These are phyloP conservation scores for Podaxis sp. DNA, from an alignment of 768 basidiomycete genomes.

Conservation along the genomic window DNA sequence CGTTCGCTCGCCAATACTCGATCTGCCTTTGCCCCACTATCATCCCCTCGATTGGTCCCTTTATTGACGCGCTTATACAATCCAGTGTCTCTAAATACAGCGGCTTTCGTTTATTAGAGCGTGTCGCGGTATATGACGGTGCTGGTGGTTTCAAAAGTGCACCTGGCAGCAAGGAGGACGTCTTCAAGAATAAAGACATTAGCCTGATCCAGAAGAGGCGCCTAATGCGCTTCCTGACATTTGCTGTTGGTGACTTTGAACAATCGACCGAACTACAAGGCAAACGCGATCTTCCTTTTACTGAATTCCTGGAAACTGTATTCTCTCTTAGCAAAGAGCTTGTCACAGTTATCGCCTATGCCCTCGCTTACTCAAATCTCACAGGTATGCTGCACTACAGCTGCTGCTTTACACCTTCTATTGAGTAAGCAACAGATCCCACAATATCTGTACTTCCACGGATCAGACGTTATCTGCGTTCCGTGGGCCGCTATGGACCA, in stretches of 20 bases:
- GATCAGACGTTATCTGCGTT: conserved; percentile 70
- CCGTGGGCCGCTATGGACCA: conserved; percentile 80
- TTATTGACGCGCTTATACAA: conserved; percentile 74
- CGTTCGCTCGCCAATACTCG: conserved; percentile 75
- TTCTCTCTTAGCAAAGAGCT: conserved; percentile 65
- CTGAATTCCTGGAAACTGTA: conserved; percentile 57
- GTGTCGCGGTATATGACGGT: conserved; percentile 57
- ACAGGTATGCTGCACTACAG: conserved; percentile 45
- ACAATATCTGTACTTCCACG: conserved; percentile 68
- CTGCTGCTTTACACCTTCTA: background rate
- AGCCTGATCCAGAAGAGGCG: conserved; percentile 82
- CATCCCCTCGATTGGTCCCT: conserved; percentile 74
- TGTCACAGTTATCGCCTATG: conserved; percentile 66
- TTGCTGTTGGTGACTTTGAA: conserved; percentile 78
- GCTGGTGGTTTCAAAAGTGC: conserved; percentile 57
- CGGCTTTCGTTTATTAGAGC: conserved; percentile 82
- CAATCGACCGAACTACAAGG: conserved; percentile 53
- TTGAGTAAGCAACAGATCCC: conserved; percentile 46
- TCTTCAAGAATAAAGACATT: conserved; percentile 84
- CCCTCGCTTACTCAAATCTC: conserved; percentile 69
- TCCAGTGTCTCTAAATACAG: conserved; percentile 91
- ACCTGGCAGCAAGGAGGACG: conserved; percentile 88
- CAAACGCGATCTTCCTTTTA: conserved; percentile 56
- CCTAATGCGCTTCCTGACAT: conserved; percentile 89
- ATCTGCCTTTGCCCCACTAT: conserved; percentile 83